phyloP scores from a whole-genome alignment of 139 green algal genomes.

The Chlorella ohadii region DNA sequence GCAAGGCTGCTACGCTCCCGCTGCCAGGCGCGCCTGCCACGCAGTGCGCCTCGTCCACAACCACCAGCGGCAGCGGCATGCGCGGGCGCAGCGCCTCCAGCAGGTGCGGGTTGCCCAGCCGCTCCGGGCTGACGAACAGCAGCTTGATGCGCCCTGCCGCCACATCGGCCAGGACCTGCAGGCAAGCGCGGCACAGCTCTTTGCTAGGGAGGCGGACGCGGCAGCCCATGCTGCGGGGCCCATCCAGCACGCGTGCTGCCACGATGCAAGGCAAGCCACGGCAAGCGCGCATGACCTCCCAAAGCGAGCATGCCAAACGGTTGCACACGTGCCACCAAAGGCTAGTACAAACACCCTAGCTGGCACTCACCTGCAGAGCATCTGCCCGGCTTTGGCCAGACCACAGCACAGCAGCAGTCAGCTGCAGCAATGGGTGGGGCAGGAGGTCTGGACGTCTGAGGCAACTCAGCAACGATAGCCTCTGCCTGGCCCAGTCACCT shows the following conservation, averaged over 20 bases:
- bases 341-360: not conserved
- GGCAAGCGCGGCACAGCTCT: not conserved
- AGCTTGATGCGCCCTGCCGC: slow-evolving; percentile 66
- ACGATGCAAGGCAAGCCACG: no score
- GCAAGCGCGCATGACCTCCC: no score
- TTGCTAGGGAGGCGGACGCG: no score
- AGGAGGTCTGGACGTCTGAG: no score
- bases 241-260: no score
- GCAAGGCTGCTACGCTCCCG: no score
- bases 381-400: slow-evolving; percentile 58
- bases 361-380: slow-evolving; percentile 18
- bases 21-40: slow-evolving; percentile 72
- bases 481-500: no score
- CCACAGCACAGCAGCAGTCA: slow-evolving; percentile 84
- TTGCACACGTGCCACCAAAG: no score
- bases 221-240: no score
- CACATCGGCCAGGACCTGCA: slow-evolving; percentile 23
- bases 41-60: slow-evolving; percentile 93
- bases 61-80: slow-evolving; percentile 64
- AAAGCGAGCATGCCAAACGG: no score
- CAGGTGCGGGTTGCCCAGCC: slow-evolving; percentile 77
- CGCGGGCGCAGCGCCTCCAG: slow-evolving; percentile 63
- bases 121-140: slow-evolving; percentile 93
- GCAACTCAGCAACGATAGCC: no score
- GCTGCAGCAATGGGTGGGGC: slow-evolving; percentile 13